These are phyloP conservation scores for Aspergillus mulundensis DNA, from an alignment of 495 filamentous ascomycete genomes.

Conservation along the genomic window DNA sequence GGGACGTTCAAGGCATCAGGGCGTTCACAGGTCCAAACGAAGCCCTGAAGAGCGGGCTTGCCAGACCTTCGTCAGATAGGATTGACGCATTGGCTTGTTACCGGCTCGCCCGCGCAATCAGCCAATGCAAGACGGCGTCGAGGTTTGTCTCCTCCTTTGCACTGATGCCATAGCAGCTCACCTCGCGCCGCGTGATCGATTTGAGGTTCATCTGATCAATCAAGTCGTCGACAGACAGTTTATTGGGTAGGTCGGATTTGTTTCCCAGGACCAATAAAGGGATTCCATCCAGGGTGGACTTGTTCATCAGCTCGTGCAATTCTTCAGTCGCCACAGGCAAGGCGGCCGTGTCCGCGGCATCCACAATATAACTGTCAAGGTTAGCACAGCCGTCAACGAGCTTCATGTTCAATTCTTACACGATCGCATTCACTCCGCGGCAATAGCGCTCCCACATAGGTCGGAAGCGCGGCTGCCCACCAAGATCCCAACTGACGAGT, in stretches of 20 bases:
- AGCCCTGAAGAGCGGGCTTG: conserved; percentile 8
- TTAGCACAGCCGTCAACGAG: conserved; percentile 13
- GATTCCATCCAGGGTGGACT: conserved; percentile 81
- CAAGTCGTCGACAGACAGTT: conserved; percentile 86
- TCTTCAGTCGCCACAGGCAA: conserved; percentile 89
- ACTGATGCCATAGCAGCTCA: conserved; percentile 98
- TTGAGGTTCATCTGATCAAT: conserved; percentile 92
- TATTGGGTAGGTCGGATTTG: conserved; percentile 87
- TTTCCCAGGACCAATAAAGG: conserved; percentile 95
- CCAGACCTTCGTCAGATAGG: neutral
- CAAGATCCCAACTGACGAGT: conserved; percentile 78
- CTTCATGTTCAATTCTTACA: conserved; percentile 50
- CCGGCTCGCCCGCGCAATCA: conserved; percentile 77
- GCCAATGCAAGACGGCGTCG: conserved; percentile 93
- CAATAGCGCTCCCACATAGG: conserved; percentile 99
- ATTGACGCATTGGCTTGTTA: conserved; percentile 11
- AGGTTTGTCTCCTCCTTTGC: conserved; percentile 98
- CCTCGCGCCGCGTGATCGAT: conserved; percentile 84
- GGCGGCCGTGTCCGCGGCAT: conserved; percentile 77
- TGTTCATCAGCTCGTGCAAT: conserved; percentile 81
- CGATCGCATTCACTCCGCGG: conserved; percentile 94
- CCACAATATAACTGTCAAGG: conserved; percentile 75
- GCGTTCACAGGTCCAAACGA: conserved; percentile 4
- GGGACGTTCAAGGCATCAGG: neutral
- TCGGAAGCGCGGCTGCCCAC: conserved; percentile 93